phyloP scores from a whole-genome alignment of 768 basidiomycete genomes.

The Trametes cinnabarina region DNA sequence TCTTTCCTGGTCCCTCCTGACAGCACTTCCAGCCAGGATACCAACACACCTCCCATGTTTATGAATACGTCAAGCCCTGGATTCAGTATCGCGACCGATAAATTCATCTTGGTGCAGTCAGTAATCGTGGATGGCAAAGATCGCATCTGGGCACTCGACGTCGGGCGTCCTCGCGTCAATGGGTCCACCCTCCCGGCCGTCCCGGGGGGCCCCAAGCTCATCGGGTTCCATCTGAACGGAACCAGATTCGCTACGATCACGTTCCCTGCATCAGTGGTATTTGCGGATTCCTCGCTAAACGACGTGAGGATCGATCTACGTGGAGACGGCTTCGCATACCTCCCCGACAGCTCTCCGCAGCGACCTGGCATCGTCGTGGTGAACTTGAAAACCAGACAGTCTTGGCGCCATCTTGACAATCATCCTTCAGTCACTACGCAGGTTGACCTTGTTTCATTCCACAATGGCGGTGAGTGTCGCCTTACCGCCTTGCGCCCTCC shows the following conservation, averaged over 20 bases:
- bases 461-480: constrained; percentile 15
- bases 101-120: constrained; percentile 24
- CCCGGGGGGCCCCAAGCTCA: constrained; percentile 24
- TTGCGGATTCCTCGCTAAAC: constrained; percentile 24
- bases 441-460: constrained; percentile 15
- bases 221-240: constrained; percentile 20
- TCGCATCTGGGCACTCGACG: constrained; percentile 27
- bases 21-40: constrained; percentile 9
- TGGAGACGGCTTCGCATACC: constrained; percentile 21
- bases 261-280: constrained; percentile 20
- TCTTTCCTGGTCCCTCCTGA: background rate
- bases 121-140: constrained; percentile 26
- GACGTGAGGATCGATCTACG: constrained; percentile 26
- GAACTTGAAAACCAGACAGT: constrained; percentile 16
- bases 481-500: background rate
- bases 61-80: constrained; percentile 20
- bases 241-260: constrained; percentile 16
- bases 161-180: constrained; percentile 24
- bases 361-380: constrained; percentile 20
- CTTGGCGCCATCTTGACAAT: constrained; percentile 22
- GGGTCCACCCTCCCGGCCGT: constrained; percentile 16
- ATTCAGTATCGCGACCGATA: constrained; percentile 18
- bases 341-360: constrained; percentile 20
- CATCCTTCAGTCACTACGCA: constrained; percentile 8
- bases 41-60: constrained; percentile 23